These are phyloP conservation scores for Tephrocybe sp. DNA, from an alignment of 768 basidiomycete species.

Conservation along the genomic window DNA sequence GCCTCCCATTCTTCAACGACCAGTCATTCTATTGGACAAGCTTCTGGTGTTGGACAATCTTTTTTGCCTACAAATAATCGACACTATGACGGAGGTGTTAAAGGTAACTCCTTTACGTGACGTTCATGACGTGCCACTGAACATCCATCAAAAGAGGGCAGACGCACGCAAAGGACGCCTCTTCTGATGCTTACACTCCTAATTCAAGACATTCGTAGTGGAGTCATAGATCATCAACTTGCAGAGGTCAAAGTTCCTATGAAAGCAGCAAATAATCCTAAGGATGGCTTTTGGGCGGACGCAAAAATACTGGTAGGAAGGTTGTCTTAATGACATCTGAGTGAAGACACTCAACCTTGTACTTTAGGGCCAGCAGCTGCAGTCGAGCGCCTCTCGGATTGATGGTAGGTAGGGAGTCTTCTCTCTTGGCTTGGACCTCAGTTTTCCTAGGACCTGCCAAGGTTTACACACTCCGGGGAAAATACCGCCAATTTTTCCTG, in stretches of 20 bases:
- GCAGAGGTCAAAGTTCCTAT: conserved; percentile 69
- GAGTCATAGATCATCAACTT: conserved; percentile 53
- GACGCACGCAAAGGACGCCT: conserved; percentile 17
- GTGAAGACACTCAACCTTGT: not conserved
- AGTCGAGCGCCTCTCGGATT: conserved; percentile 62
- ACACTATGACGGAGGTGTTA: conserved; percentile 3
- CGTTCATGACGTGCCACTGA: not conserved
- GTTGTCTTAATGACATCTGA: not conserved
- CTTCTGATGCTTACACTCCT: conserved; percentile 64
- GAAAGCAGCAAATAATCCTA: conserved; percentile 41
- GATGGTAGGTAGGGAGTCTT: conserved; percentile 50
- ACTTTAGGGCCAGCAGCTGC: conserved; percentile 49
- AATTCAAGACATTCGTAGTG: conserved; percentile 62
- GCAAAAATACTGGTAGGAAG: conserved; percentile 56
- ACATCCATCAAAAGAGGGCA: conserved; percentile 8
- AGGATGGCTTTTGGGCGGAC: conserved; percentile 71
- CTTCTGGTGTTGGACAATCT: not conserved
- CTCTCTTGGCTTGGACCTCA: conserved; percentile 4
- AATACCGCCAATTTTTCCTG: conserved; percentile 69
- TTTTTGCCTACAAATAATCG: not conserved
- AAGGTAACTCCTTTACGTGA: no score
- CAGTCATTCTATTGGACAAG: not conserved
- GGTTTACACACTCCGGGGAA: conserved; percentile 65
- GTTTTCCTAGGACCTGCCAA: conserved; percentile 57
- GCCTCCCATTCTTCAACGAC: not conserved